Percentiles rank a stretch among this genome's conserved stretches.
These are phyloP conservation scores for Cinchona pubescens DNA, from an alignment of 257 asterid genomes.

Conservation along the genomic window DNA sequence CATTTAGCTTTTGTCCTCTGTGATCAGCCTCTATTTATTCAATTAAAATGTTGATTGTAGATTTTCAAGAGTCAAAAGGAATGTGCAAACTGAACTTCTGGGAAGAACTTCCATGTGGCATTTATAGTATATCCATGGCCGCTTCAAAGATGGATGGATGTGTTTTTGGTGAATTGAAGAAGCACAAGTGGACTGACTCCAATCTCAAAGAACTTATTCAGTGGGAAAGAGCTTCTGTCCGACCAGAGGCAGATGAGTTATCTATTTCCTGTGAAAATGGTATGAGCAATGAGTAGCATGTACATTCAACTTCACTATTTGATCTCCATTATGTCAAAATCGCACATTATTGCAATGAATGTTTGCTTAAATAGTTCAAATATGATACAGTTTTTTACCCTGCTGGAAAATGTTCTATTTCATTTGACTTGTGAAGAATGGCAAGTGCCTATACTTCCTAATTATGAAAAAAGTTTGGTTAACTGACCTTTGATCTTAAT, in stretches of 20 bases:
- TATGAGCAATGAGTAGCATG: slow-evolving; percentile 25
- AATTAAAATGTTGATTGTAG: slow-evolving; percentile 32
- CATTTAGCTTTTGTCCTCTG: slow-evolving; percentile 1
- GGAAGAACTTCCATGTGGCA: slow-evolving; percentile 96
- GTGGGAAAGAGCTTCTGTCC: slow-evolving; percentile 76
- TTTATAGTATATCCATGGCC: slow-evolving; percentile 61
- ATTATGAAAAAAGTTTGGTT: background rate
- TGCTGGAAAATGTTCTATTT: background rate
- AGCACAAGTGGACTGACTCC: slow-evolving; percentile 68
- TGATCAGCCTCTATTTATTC: background rate
- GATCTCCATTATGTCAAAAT: slow-evolving; percentile 44
- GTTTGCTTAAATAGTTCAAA: slow-evolving; percentile 14
- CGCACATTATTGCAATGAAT: slow-evolving; percentile 14
- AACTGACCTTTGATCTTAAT: slow-evolving; percentile 12
- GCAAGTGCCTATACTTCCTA: background rate
- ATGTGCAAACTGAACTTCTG: slow-evolving; percentile 53
- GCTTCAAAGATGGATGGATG: slow-evolving; percentile 30
- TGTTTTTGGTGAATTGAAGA: slow-evolving; percentile 50
- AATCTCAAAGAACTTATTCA: slow-evolving; percentile 60
- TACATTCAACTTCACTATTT: slow-evolving; percentile 21
- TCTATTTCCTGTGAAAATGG: slow-evolving; percentile 23
- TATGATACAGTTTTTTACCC: background rate
- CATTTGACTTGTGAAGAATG: background rate
- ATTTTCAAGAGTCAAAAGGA: slow-evolving; percentile 38
- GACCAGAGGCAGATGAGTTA: slow-evolving; percentile 51